Evolutionary conservation across 129 eudicot species (phyloP), one percentile per base, ranked within the genome.

Genomic region (Heracleum sosnowskyi): DNA sequence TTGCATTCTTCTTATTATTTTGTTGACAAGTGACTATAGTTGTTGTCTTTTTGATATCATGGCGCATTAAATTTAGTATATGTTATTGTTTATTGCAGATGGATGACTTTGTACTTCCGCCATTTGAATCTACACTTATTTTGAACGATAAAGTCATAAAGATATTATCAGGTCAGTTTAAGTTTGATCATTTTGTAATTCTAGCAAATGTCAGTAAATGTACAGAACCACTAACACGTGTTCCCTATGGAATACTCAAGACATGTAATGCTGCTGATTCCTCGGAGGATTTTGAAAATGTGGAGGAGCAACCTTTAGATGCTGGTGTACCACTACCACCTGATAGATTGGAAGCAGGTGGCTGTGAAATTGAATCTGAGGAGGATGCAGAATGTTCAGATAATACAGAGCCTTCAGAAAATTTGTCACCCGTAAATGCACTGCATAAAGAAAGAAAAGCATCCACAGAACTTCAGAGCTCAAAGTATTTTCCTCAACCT

Each of bases 31-130:
- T 4, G 15, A 26, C 0, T 74, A 4, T 16, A 39, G 17, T 44
- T 42, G 12, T 44, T 15, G 60, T 72, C 9, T 49, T n/a, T n/a
- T 34, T 53, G 4, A 49, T 28, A 5, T 47, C 73, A 49, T 76
- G 42, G 18, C 24, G 47, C 36, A 29, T 47, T 34, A 28, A 47
- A 33, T 80, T 47, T 60, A 72, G 47, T 57, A 51, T 35, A 36
- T 53, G 39, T 18, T 35, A 17, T 72, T 76, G 22, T 22, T 77
- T 74, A 75, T 81, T 84, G 88, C 89, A 94, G 99, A 87, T 96
- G 92, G 97, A 91, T 83, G 97, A 87, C 63, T 96, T 88, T 92
- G 90, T 92, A 46, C 81, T 96, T 73, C 99, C 99, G 70, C 91
- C 93, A 18, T 92, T 88, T 80, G 97, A 90, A 85, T 92, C 93